Base-by-base conservation (phyloP, 2,329 filamentous ascomycete genomes). In the Talaromyces marneffei region DNA sequence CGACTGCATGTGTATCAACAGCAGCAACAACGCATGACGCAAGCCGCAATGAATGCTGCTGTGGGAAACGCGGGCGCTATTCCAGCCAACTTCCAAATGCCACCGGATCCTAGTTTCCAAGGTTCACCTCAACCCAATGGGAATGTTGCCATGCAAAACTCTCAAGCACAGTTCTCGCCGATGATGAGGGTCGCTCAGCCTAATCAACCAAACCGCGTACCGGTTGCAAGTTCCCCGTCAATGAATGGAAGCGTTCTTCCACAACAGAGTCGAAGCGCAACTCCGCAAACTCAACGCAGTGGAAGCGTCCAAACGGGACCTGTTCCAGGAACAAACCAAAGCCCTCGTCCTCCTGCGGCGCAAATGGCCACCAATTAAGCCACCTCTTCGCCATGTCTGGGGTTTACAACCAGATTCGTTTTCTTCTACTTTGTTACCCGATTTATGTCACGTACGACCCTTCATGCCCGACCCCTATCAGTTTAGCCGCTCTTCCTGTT, bases 141-240 rank as follows among this genome's bases (percentile, higher is more conserved):
- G 6, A 67, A 65, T 14, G 64, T 72, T 5, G 70, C 68, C 18
- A 76, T 80, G 69, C 78, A 79, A 62, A 76, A 75, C 29, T 74
- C 77, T 58, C 80, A 70, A 78, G 23, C 80, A 81, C 65, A 74
- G 78, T 18, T 83, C 66, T 80, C 81, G 37, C 80, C 80, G n/a
- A 78, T 82, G 73, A 77, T 83, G 74, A 76, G 80, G 42, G 78
- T 80, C 56, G 77, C 82, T 33, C 81, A 83, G 65, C 69, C 73
- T 18, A 71, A 73, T 37, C 79, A 77, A 63, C 75, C 74, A 61
- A 77, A 72, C 59, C 74, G 76, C 5, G 70, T 73, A 35, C 72
- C 69, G 10, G 71, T 76, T 54, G 73, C 68, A 46, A 75, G 71
- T 61, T 78, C 76, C 4, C 77, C 77, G n/a, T 76, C 75, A 10